Percentiles rank a stretch among this genome's conserved stretches.
Evolutionary conservation across 371 early-diverging fungal genomes (phyloP).

Genomic region (Mortierella sp.): DNA sequence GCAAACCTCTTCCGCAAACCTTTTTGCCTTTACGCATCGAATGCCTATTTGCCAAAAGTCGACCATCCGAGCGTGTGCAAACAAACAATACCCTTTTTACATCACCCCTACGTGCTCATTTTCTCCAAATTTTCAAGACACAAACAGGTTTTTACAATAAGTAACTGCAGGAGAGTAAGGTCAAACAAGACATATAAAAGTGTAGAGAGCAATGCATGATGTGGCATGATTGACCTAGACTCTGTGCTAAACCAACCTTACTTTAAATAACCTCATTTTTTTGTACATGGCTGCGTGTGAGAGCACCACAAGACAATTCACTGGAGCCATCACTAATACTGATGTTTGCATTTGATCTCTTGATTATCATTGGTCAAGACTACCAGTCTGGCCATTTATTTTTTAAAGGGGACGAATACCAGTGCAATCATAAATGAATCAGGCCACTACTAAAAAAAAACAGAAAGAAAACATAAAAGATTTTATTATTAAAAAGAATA

Average conservation of each 20-base stretch:
- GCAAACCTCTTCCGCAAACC: background rate
- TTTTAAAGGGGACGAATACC: too few relatives aligned
- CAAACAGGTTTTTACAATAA: conserved; percentile 3
- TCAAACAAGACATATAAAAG: background rate
- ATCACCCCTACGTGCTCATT: background rate
- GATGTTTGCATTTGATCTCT: too few relatives aligned
- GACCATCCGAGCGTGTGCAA: background rate
- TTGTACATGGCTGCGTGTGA: background rate
- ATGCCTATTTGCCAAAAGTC: background rate
- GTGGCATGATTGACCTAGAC: conserved; percentile 6
- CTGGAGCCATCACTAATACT: background rate
- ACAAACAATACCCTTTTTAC: background rate
- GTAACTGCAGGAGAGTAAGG: background rate
- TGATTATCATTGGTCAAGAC: background rate
- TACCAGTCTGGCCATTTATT: too few relatives aligned
- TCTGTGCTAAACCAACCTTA: conserved; percentile 4
- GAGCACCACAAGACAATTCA: background rate
- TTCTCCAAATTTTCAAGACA: background rate
- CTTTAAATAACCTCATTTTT: conserved; percentile 9
- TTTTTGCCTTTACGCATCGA: too few relatives aligned
- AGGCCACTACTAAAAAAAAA: background rate
- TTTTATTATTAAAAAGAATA: too few relatives aligned
- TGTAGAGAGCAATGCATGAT: background rate
- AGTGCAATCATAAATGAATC: too few relatives aligned
- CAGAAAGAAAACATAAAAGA: background rate